phyloP scores from a whole-genome alignment of 805 yeast genomes.

The Sugiyamaella marilandica region DNA sequence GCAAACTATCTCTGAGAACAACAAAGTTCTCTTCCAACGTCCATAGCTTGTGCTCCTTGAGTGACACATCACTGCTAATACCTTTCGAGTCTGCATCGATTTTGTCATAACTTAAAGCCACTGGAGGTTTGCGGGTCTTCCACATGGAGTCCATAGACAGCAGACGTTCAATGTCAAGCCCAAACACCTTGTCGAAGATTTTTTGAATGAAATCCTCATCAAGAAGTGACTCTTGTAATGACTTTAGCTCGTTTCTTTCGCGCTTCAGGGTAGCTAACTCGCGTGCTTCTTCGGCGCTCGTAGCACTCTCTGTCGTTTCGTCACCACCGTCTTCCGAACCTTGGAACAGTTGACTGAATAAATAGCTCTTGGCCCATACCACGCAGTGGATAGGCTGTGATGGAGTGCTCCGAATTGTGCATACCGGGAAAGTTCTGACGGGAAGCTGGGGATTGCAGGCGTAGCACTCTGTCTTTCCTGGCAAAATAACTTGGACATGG shows the following conservation, averaged over 20 bases:
- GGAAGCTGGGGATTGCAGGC: conserved; percentile 85
- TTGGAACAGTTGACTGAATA: conserved; percentile 73
- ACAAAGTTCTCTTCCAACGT: conserved; percentile 54
- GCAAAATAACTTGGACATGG: conserved; percentile 86
- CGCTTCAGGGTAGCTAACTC: conserved; percentile 33
- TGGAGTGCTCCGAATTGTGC: conserved; percentile 96
- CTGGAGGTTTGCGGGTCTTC: conserved; percentile 68
- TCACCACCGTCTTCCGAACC: conserved; percentile 58
- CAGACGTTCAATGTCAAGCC: conserved; percentile 73
- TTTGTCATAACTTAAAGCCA: conserved; percentile 44
- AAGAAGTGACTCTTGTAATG: conserved; percentile 29
- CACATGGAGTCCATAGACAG: conserved; percentile 68
- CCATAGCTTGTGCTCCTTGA: conserved; percentile 51
- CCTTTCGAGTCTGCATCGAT: conserved; percentile 20
- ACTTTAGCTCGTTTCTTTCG: conserved; percentile 36
- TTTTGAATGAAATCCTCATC: conserved; percentile 32
- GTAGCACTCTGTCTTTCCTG: conserved; percentile 82
- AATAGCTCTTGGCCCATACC: conserved; percentile 94
- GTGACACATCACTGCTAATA: conserved; percentile 23
- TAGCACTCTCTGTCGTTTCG: conserved; percentile 56
- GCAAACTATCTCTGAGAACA: conserved; percentile 49
- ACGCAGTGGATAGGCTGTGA: conserved; percentile 94
- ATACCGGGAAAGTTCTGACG: conserved; percentile 89
- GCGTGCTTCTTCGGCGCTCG: conserved; percentile 42
- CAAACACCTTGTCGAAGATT: conserved; percentile 47